A percentile compares a stretch with the other conserved stretches of the same genome.
Conservation (phyloP, 768 basidiomycete species). For the Mycena latifolia region DNA sequence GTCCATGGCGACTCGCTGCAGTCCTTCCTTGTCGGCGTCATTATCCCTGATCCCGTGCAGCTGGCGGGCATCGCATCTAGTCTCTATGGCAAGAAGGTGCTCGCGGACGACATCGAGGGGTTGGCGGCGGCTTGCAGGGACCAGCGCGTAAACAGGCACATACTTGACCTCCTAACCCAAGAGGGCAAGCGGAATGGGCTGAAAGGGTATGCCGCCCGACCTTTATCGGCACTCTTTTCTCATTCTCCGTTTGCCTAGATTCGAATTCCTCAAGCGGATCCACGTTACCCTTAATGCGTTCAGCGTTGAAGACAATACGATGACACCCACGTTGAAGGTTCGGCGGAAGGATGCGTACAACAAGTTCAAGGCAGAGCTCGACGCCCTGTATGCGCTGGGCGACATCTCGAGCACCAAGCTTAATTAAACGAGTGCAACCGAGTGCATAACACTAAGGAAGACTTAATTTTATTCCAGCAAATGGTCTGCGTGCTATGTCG, state of each 20-base stretch:
- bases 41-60: slow-evolving; percentile 85
- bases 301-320: slow-evolving; percentile 79
- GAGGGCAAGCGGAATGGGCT: slow-evolving; percentile 75
- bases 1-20: slow-evolving; percentile 93
- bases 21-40: slow-evolving; percentile 87
- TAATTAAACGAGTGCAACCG: slow-evolving; percentile 33
- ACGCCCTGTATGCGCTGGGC: slow-evolving; percentile 77
- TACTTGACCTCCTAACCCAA: slow-evolving; percentile 67
- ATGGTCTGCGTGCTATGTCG: too few species aligned
- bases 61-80: slow-evolving; percentile 70
- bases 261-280: slow-evolving; percentile 88
- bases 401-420: slow-evolving; percentile 60
- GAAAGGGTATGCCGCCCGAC: slow-evolving; percentile 82
- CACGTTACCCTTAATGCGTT: slow-evolving; percentile 82
- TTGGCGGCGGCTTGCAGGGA: slow-evolving; percentile 71
- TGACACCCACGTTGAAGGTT: slow-evolving; percentile 95
- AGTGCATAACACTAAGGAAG: background rate
- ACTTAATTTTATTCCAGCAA: background rate
- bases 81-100: slow-evolving; percentile 64
- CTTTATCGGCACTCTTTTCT: slow-evolving; percentile 5
- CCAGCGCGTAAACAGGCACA: slow-evolving; percentile 65
- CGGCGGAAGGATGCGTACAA: slow-evolving; percentile 84
- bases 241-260: slow-evolving; percentile 63
- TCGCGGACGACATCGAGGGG: slow-evolving; percentile 60
- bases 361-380: slow-evolving; percentile 78